phyloP scores from a whole-genome alignment of 140 eudicot species.

The Anethum foeniculum region DNA sequence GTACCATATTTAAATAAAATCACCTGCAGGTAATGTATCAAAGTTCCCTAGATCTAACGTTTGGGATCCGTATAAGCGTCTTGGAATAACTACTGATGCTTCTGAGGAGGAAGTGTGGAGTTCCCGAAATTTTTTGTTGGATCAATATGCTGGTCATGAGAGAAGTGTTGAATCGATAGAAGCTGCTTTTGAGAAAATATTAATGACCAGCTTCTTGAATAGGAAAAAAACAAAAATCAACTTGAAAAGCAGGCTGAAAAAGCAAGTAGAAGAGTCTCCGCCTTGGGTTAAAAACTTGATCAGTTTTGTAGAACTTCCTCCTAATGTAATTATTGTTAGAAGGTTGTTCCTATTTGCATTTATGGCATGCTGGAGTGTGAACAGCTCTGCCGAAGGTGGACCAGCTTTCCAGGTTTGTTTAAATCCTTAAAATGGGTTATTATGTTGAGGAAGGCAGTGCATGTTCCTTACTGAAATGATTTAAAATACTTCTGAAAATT shows the following conservation, averaged over 20 bases:
- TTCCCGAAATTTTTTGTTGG: conserved; percentile 71
- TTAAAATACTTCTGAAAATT: too few species aligned
- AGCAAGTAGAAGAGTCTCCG: conserved; percentile 93
- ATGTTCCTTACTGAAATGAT: neutral
- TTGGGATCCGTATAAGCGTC: conserved; percentile 96
- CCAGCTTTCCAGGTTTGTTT: conserved; percentile 92
- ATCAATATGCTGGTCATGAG: conserved; percentile 77
- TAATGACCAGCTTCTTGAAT: conserved; percentile 68
- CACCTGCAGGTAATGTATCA: conserved; percentile 39
- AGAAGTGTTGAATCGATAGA: conserved; percentile 86
- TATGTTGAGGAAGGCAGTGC: too few species aligned
- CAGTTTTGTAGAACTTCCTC: conserved; percentile 71
- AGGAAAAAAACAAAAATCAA: conserved; percentile 79
- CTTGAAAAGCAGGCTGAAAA: conserved; percentile 72
- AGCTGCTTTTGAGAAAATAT: conserved; percentile 86
- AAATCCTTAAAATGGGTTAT: neutral
- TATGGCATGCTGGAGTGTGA: conserved; percentile 17
- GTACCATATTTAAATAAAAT: neutral
- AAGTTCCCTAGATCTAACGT: conserved; percentile 65
- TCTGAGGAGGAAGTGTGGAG: conserved; percentile 96
- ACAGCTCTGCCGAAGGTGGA: conserved; percentile 70
- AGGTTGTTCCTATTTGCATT: conserved; percentile 49
- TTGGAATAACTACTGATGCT: conserved; percentile 61
- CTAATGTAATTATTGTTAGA: conserved; percentile 65
- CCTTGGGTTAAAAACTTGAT: conserved; percentile 80